Evolutionary conservation across 106 monocot genomes (phyloP).

Genomic region (Acorus calamus): DNA sequence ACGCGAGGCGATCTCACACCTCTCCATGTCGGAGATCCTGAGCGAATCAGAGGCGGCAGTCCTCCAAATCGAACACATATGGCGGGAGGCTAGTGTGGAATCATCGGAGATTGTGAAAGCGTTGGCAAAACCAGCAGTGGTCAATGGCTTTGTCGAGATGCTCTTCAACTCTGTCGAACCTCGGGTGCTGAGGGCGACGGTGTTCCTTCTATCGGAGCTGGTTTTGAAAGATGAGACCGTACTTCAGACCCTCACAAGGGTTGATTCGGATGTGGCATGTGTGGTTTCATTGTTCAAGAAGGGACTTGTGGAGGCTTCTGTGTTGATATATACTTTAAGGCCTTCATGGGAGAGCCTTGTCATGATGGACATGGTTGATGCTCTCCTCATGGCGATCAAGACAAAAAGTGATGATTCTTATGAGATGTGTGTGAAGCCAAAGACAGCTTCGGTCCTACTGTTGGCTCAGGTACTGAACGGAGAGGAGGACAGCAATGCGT

Average conservation of each 20-base stretch:
- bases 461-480: slow-evolving; percentile 28
- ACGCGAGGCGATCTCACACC: slow-evolving; percentile 24
- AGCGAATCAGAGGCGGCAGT: slow-evolving; percentile 44
- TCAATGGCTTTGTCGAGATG: slow-evolving; percentile 53
- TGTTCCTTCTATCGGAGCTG: slow-evolving; percentile 39
- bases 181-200: slow-evolving; percentile 16
- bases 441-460: slow-evolving; percentile 37
- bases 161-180: slow-evolving; percentile 35
- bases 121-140: slow-evolving; percentile 29
- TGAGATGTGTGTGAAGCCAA: slow-evolving; percentile 24
- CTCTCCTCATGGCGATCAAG: slow-evolving; percentile 22
- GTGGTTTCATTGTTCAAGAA: slow-evolving; percentile 52
- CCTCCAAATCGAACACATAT: slow-evolving; percentile 30
- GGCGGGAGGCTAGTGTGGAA: slow-evolving; percentile 20
- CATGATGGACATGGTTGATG: slow-evolving; percentile 40
- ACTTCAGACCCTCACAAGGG: slow-evolving; percentile 36
- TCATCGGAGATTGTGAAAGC: slow-evolving; percentile 10
- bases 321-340: slow-evolving; percentile 26
- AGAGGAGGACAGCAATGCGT: slow-evolving; percentile 2
- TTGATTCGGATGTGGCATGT: slow-evolving; percentile 52
- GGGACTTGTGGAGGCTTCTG: slow-evolving; percentile 33
- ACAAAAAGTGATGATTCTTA: slow-evolving; percentile 12
- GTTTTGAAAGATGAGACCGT: slow-evolving; percentile 28
- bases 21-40: slow-evolving; percentile 43
- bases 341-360: slow-evolving; percentile 33